These are phyloP conservation scores for Aspergillus viridinutans DNA, from an alignment of 2,329 filamentous ascomycete species.

Conservation along the genomic window DNA sequence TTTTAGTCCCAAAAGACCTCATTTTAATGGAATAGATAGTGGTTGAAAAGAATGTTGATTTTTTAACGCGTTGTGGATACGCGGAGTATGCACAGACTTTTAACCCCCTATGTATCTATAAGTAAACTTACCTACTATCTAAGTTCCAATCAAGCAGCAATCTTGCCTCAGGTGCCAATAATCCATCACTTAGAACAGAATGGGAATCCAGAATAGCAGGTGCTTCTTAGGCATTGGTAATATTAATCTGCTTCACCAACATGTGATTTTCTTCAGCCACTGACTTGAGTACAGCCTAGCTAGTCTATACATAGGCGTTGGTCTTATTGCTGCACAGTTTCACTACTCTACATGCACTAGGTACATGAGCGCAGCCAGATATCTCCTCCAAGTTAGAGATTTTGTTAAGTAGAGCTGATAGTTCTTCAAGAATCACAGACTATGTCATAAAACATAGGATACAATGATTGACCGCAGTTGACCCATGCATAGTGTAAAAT, in stretches of 20 bases:
- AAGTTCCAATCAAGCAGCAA: no score
- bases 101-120: no score
- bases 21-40: no score
- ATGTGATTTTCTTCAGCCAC: background rate
- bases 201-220: background rate
- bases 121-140: no score
- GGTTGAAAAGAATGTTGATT: no score
- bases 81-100: no score
- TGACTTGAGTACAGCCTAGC: background rate
- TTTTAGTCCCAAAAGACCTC: no score
- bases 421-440: background rate
- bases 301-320: background rate
- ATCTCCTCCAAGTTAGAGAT: background rate
- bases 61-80: no score
- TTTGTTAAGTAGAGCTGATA: background rate
- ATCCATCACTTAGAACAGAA: background rate
- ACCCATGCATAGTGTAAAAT: background rate
- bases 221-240: background rate
- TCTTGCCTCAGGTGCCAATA: background rate
- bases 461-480: background rate
- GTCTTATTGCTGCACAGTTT: background rate
- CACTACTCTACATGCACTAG: background rate
- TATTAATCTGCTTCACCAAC: background rate
- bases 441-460: background rate
- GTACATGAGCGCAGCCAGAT: background rate